Evolutionary conservation across 2,329 filamentous ascomycete species (phyloP).

Genomic region (Diaporthe sp.): DNA sequence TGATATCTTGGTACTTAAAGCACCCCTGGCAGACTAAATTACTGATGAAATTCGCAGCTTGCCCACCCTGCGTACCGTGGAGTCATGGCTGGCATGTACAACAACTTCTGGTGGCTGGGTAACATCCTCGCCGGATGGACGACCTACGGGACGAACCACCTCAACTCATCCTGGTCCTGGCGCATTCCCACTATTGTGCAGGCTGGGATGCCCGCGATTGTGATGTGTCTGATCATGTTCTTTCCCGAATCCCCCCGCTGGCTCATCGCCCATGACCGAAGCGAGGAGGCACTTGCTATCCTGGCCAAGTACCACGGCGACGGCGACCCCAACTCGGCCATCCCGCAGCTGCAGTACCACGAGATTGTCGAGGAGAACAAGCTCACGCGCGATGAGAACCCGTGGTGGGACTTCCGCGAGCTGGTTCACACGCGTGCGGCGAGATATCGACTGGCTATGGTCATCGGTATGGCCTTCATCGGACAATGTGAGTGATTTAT

Average conservation of each 20-base stretch:
- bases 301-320: constrained; percentile 54
- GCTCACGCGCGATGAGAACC: constrained; percentile 57
- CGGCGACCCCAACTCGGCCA: constrained; percentile 54
- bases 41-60: constrained; percentile 14
- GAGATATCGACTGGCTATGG: constrained; percentile 57
- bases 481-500: constrained; percentile 53
- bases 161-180: constrained; percentile 53
- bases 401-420: constrained; percentile 61
- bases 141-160: constrained; percentile 58
- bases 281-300: constrained; percentile 48
- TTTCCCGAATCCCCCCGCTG: constrained; percentile 52
- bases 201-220: constrained; percentile 56
- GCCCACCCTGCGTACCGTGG: constrained; percentile 58
- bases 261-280: constrained; percentile 49
- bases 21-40: not conserved
- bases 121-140: constrained; percentile 65
- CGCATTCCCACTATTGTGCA: constrained; percentile 60
- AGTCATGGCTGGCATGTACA: constrained; percentile 57
- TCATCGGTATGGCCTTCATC: constrained; percentile 57
- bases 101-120: constrained; percentile 62
- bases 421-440: constrained; percentile 56
- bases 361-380: constrained; percentile 58
- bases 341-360: constrained; percentile 56
- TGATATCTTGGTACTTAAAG: no score
- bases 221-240: constrained; percentile 49